A percentile compares a stretch with the other conserved stretches of the same genome.
Conservation (phyloP, 164 flowering plant genomes). For the Litsea cubeba region DNA sequence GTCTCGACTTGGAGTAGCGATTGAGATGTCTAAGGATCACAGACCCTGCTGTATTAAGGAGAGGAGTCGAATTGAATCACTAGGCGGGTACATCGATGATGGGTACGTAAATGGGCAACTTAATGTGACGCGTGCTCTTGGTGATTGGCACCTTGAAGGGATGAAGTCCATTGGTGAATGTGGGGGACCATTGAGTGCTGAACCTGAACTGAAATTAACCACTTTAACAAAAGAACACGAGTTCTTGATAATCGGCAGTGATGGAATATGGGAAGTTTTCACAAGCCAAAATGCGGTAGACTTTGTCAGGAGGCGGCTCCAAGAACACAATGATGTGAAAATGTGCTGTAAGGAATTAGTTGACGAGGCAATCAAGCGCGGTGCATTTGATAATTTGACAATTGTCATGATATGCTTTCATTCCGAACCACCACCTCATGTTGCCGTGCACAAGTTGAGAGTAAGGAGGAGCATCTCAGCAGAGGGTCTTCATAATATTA, state of each 20-base stretch:
- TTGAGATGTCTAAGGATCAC: slow-evolving; percentile 90
- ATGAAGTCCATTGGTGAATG: slow-evolving; percentile 42
- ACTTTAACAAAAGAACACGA: slow-evolving; percentile 79
- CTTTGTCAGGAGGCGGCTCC: slow-evolving; percentile 69
- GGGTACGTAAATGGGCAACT: slow-evolving; percentile 85
- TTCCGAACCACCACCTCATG: slow-evolving; percentile 51
- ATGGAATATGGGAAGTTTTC: slow-evolving; percentile 96
- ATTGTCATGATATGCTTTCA: slow-evolving; percentile 80
- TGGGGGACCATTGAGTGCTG: slow-evolving; percentile 77
- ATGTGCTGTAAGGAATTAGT: slow-evolving; percentile 77
- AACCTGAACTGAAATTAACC: slow-evolving; percentile 72
- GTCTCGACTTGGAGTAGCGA: slow-evolving; percentile 62
- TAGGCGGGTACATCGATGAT: slow-evolving; percentile 78
- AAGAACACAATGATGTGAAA: slow-evolving; percentile 70
- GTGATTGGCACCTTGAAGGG: slow-evolving; percentile 89
- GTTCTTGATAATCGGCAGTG: slow-evolving; percentile 80
- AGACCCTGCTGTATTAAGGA: slow-evolving; percentile 64
- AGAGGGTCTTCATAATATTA: slow-evolving; percentile 71
- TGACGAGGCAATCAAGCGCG: slow-evolving; percentile 73
- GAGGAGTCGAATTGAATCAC: slow-evolving; percentile 58
- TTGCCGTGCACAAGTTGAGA: slow-evolving; percentile 30
- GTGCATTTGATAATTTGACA: slow-evolving; percentile 70
- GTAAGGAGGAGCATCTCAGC: slow-evolving; percentile 76
- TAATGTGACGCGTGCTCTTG: slow-evolving; percentile 85
- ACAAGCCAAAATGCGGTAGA: slow-evolving; percentile 76